Base-by-base conservation (phyloP, 148 eudicot genomes). In the Chenopodium berlandieri region DNA sequence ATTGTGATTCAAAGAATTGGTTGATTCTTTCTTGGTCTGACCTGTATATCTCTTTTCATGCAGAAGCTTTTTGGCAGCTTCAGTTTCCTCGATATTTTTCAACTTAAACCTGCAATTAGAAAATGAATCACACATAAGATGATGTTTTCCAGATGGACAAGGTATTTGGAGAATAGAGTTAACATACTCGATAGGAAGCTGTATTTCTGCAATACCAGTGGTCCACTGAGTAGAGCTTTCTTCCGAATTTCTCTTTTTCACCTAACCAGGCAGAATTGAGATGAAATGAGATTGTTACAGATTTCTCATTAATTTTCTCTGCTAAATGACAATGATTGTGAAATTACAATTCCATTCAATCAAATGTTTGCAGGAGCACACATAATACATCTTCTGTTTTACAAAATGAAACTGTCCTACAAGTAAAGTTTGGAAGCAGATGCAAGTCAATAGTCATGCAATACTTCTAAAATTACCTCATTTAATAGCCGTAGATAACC, bases 221-320 rank as follows among this genome's bases (percentile, higher is more conserved):
- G 99, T 93, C 97, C 99, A 95, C 80, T 95, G 99, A 81, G 99
- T 95, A 85, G 97, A 93, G 90, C 96, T 91, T 85, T 95, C 99
- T 76, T 90, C 97, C 58, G 95, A 87, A 85, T 91, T 95, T 75
- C 96, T 91, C 85, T 87, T 91, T 84, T 89, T 95, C 82, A 95
- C 98, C 98, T 95, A 74, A 76, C 66, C 73, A 23, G 34, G 22
- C 30, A 62, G 80, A 40, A 14, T 72, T 79, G 17, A 64, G 48
- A 67, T 50, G 13, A 8, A 8, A 56, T 66, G 63, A 71, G 31
- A 63, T 46, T 25, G 67, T 67, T 54, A 63, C 54, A 75, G 78
- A 52, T 56, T 60, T 25, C 14, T 6, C 64, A 30, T 13, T 14
- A 40, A 31, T 20, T 22, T 62, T 63, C 54, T 44, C 62, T 27